Percentiles rank a stretch among this genome's conserved stretches.
Conservation (phyloP, 331 rosid genomes). For the Dryas integrifolia region DNA sequence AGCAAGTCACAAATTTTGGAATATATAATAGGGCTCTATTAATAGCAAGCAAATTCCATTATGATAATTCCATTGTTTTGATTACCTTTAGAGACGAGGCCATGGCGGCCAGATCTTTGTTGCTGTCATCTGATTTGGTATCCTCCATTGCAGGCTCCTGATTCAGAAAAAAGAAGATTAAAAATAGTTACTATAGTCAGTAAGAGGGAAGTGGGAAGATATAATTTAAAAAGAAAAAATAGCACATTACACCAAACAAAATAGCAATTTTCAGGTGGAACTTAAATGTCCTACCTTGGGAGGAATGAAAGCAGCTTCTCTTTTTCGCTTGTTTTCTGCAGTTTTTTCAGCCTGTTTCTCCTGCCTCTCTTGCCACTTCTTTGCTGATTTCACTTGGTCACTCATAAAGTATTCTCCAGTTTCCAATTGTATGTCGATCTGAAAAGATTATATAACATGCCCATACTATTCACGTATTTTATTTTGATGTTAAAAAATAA, state of each 20-base stretch:
- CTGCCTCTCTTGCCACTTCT: slow-evolving; percentile 90
- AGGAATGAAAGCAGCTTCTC: slow-evolving; percentile 80
- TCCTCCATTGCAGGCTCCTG: slow-evolving; percentile 59
- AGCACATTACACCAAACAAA: background rate
- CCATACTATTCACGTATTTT: background rate
- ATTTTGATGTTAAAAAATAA: background rate
- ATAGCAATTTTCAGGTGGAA: slow-evolving; percentile 1
- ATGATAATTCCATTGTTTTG: background rate
- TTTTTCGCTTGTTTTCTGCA: slow-evolving; percentile 77
- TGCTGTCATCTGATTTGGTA: slow-evolving; percentile 40
- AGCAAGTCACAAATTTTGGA: background rate
- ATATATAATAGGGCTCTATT: background rate
- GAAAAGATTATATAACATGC: slow-evolving; percentile 26
- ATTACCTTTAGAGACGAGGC: slow-evolving; percentile 63
- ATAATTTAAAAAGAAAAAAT: background rate
- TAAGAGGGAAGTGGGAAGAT: background rate
- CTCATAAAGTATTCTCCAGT: slow-evolving; percentile 89
- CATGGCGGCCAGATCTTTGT: slow-evolving; percentile 46
- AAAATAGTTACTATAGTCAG: background rate
- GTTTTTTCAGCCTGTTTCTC: slow-evolving; percentile 76
- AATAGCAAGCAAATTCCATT: background rate
- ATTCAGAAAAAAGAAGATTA: slow-evolving; percentile 20
- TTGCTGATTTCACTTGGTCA: slow-evolving; percentile 64
- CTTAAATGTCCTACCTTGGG: slow-evolving; percentile 47
- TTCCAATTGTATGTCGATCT: slow-evolving; percentile 80